Evolutionary conservation across 495 filamentous ascomycete species (phyloP).

Genomic region (Lasiosphaeriaceae sp.): DNA sequence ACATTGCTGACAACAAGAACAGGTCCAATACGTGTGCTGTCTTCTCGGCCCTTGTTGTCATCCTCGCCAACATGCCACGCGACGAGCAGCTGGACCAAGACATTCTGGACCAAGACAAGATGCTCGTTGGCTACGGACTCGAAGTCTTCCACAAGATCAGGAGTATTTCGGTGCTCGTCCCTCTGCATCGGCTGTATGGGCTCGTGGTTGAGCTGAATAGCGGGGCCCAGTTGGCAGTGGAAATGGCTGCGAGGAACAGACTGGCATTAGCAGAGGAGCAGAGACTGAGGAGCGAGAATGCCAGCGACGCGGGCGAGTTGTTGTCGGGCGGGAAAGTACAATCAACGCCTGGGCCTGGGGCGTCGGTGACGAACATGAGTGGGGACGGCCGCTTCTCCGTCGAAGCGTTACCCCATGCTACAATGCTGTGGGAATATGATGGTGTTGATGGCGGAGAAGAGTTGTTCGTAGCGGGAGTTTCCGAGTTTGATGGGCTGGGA

Average conservation of each 20-base stretch:
- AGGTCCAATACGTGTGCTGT: constrained; percentile 28
- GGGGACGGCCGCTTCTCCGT: background rate
- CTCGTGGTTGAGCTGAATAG: constrained; percentile 17
- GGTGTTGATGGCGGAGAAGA: no score
- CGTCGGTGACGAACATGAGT: no score
- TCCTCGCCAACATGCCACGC: constrained; percentile 27
- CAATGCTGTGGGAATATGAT: background rate
- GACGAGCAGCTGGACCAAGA: constrained; percentile 22
- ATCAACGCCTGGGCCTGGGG: no score
- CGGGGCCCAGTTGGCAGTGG: constrained; percentile 13
- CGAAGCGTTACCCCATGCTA: background rate
- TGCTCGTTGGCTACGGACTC: constrained; percentile 14
- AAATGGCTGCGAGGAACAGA: constrained; percentile 4
- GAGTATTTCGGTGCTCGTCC: constrained; percentile 12
- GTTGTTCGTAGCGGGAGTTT: no score
- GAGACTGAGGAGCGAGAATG: no score
- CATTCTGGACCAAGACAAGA: constrained; percentile 15
- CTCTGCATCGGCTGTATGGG: constrained; percentile 17
- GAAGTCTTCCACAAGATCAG: constrained; percentile 20
- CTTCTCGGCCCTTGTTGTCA: constrained; percentile 26
- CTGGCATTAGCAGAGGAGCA: background rate
- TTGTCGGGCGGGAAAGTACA: no score
- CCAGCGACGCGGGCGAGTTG: no score
- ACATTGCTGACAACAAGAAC: no score
- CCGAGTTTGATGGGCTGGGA: no score